phyloP scores from a whole-genome alignment of 2,329 filamentous ascomycete species.

The Colletotrichum sublineola region DNA sequence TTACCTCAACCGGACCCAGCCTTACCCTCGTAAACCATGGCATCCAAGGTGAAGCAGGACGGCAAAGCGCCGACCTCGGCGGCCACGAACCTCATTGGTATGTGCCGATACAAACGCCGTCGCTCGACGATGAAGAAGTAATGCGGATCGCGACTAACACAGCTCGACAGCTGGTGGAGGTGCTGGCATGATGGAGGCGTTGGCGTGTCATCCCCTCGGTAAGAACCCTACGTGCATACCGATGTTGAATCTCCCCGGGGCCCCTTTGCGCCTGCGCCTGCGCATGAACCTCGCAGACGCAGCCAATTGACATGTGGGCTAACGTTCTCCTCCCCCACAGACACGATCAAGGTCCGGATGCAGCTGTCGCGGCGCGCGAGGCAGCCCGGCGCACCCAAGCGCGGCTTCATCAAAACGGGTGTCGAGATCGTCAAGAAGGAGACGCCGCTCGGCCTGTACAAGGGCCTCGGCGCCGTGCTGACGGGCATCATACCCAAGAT shows the following conservation, averaged over 20 bases:
- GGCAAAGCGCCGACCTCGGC: slow-evolving; percentile 85
- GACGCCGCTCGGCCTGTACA: slow-evolving; percentile 94
- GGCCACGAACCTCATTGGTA: slow-evolving; percentile 92
- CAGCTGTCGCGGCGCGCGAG: slow-evolving; percentile 91
- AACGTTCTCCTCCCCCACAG: slow-evolving; percentile 55
- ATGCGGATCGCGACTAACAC: slow-evolving; percentile 9
- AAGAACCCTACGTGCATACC: slow-evolving; percentile 49
- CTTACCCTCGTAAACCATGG: slow-evolving; percentile 48
- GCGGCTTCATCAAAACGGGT: slow-evolving; percentile 90
- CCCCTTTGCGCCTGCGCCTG: slow-evolving; percentile 23
- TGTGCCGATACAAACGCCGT: slow-evolving; percentile 45
- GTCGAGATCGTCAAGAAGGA: slow-evolving; percentile 88
- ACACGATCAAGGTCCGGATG: slow-evolving; percentile 99
- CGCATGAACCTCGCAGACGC: neutral
- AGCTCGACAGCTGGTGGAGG: slow-evolving; percentile 82
- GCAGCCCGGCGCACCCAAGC: slow-evolving; percentile 84
- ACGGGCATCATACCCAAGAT: slow-evolving; percentile 99
- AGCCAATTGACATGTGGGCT: slow-evolving; percentile 19
- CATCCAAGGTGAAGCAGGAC: slow-evolving; percentile 59
- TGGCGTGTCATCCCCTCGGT: slow-evolving; percentile 95
- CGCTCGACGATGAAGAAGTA: neutral
- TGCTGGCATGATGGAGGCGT: slow-evolving; percentile 99
- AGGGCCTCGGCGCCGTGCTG: slow-evolving; percentile 95
- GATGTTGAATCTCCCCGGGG: neutral
- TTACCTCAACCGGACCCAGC: slow-evolving; percentile 19